A percentile compares a stretch with the other conserved stretches of the same genome.
Conservation (phyloP, 306 rosid genomes). For the Vicia sativa region DNA sequence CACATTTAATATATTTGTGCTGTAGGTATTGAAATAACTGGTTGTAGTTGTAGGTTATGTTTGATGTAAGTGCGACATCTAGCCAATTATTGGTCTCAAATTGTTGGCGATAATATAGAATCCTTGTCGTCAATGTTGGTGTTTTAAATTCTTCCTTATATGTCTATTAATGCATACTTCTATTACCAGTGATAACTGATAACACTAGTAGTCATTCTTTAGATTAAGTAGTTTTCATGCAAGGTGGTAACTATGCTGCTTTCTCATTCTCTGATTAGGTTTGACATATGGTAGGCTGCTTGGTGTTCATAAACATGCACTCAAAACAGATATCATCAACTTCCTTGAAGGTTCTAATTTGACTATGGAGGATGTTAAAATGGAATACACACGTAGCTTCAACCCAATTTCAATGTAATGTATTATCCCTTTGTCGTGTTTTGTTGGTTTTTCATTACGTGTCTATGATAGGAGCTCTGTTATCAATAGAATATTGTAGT, state of each 20-base stretch:
- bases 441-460: neutral
- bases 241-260: constrained; percentile 7
- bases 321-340: constrained; percentile 74
- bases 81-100: too few relatives aligned
- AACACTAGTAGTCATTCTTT: constrained; percentile 2
- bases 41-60: too few relatives aligned
- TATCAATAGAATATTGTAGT: neutral
- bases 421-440: constrained; percentile 34
- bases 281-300: constrained; percentile 53
- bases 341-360: constrained; percentile 68
- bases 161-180: too few relatives aligned
- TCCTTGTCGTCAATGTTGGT: too few relatives aligned
- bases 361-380: constrained; percentile 73
- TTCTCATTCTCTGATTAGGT: constrained; percentile 46
- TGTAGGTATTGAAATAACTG: too few relatives aligned
- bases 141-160: too few relatives aligned
- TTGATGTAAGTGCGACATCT: too few relatives aligned
- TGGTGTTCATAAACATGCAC: constrained; percentile 47
- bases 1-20: too few relatives aligned
- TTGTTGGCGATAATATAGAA: too few relatives aligned
- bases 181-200: too few relatives aligned
- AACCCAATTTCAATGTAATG: constrained; percentile 57
- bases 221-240: constrained; percentile 26
- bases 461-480: neutral
- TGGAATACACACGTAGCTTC: constrained; percentile 56